Percentiles rank a stretch among this genome's conserved stretches.
Evolutionary conservation across 2,329 filamentous ascomycete species (phyloP).

Genomic region (Curvularia lunata): DNA sequence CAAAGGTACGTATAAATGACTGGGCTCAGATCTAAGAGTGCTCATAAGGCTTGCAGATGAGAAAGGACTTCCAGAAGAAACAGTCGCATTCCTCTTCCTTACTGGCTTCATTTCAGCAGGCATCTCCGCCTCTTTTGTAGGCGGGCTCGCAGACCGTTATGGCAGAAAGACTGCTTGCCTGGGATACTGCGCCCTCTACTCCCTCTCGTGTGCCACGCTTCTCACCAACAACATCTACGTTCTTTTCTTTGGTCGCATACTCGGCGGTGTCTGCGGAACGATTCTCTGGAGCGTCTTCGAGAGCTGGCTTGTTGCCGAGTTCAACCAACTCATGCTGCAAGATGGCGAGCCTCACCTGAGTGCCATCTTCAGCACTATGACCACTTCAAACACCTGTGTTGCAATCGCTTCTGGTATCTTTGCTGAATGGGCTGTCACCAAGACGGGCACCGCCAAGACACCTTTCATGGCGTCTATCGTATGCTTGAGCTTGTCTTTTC

Average conservation of each 20-base stretch:
- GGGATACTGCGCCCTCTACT: slow-evolving; percentile 61
- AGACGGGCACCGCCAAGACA: slow-evolving; percentile 57
- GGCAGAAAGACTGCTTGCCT: slow-evolving; percentile 62
- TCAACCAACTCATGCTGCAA: slow-evolving; percentile 55
- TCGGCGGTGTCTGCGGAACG: slow-evolving; percentile 63
- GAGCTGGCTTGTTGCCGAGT: slow-evolving; percentile 68
- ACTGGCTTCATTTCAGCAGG: slow-evolving; percentile 58
- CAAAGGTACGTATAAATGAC: slow-evolving; percentile 44
- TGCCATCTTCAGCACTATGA: slow-evolving; percentile 62
- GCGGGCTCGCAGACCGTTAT: slow-evolving; percentile 57
- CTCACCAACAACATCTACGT: slow-evolving; percentile 55
- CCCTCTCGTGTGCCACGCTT: slow-evolving; percentile 61
- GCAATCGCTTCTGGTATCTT: slow-evolving; percentile 62
- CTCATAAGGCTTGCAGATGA: slow-evolving; percentile 45
- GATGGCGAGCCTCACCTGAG: slow-evolving; percentile 55
- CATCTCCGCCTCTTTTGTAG: slow-evolving; percentile 57
- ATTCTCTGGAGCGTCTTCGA: slow-evolving; percentile 66
- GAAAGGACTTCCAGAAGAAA: slow-evolving; percentile 54
- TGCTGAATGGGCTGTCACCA: slow-evolving; percentile 59
- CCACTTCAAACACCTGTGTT: slow-evolving; percentile 52
- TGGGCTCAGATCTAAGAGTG: background rate
- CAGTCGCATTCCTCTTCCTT: slow-evolving; percentile 51
- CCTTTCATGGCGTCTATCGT: slow-evolving; percentile 59
- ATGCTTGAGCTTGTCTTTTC: slow-evolving; percentile 54
- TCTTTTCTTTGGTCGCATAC: slow-evolving; percentile 60